Percentiles rank a stretch among this genome's conserved stretches.
Evolutionary conservation across 2,329 filamentous ascomycete genomes (phyloP).

Genomic region (Aureobasidium mangrovei): DNA sequence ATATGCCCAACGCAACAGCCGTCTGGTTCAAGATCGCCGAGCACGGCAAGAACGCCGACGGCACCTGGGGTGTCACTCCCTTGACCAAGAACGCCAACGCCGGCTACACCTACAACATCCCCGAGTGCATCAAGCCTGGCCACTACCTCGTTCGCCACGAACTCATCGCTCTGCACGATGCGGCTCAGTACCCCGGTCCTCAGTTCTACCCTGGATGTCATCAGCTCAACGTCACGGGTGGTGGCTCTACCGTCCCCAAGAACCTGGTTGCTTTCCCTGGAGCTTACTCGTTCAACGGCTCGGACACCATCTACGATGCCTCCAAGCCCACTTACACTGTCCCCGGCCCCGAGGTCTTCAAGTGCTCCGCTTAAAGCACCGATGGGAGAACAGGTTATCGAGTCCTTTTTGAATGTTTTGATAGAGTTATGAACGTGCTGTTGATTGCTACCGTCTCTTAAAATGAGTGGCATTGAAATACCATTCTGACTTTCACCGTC

Average conservation of each 20-base stretch:
- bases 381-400: too few species aligned
- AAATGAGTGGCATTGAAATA: too few species aligned
- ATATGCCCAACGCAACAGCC: too few species aligned
- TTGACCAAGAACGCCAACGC: not conserved
- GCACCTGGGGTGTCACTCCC: not conserved
- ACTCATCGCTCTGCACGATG: conserved; percentile 43
- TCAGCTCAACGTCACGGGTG: not conserved
- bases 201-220: not conserved
- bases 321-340: too few species aligned
- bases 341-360: too few species aligned
- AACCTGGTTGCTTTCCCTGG: not conserved
- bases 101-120: conserved; percentile 28
- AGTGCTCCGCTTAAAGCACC: too few species aligned
- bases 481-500: too few species aligned
- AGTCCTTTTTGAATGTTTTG: too few species aligned
- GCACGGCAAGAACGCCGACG: not conserved
- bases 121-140: conserved; percentile 43
- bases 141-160: conserved; percentile 49
- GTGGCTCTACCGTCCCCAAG: not conserved
- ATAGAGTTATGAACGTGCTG: too few species aligned
- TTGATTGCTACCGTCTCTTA: too few species aligned
- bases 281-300: too few species aligned
- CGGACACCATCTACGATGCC: too few species aligned
- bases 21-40: not conserved
- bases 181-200: not conserved